Conservation (phyloP, 805 yeast genomes). For the Yarrowia sp. region DNA sequence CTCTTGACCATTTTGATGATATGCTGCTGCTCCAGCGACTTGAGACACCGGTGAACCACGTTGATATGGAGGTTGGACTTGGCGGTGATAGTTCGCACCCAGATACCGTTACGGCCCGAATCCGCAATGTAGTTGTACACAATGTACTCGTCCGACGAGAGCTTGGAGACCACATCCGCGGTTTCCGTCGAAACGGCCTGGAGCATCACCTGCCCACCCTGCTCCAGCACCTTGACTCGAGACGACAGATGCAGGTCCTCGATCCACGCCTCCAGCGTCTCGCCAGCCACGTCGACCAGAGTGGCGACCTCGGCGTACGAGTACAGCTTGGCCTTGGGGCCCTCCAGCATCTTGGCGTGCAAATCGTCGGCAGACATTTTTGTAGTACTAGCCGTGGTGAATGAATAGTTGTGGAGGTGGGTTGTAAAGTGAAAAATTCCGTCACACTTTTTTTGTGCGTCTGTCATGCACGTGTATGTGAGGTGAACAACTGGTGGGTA, state of each 20-base stretch:
- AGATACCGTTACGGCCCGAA: slow-evolving; percentile 90
- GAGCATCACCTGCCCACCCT: background rate
- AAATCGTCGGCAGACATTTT: slow-evolving; percentile 12
- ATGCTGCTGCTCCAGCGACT: slow-evolving; percentile 73
- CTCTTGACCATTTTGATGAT: slow-evolving; percentile 86
- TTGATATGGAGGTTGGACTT: slow-evolving; percentile 88
- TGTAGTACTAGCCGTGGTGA: background rate
- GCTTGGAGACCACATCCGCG: background rate
- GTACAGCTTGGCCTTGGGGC: slow-evolving; percentile 21
- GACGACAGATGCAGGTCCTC: slow-evolving; percentile 1
- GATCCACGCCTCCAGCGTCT: slow-evolving; percentile 9
- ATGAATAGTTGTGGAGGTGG: background rate
- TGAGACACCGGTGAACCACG: slow-evolving; percentile 80
- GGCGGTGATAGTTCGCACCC: slow-evolving; percentile 90
- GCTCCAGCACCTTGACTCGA: slow-evolving; percentile 16
- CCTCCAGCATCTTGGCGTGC: slow-evolving; percentile 19
- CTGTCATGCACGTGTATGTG: background rate
- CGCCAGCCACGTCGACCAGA: background rate
- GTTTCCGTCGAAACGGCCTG: background rate
- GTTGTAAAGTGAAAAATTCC: background rate
- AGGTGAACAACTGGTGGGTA: background rate
- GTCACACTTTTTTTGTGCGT: background rate
- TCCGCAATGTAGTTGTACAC: slow-evolving; percentile 90
- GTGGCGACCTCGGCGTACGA: background rate
- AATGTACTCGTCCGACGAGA: slow-evolving; percentile 69